phyloP scores from a whole-genome alignment of 768 basidiomycete genomes.

The Russula lepida region DNA sequence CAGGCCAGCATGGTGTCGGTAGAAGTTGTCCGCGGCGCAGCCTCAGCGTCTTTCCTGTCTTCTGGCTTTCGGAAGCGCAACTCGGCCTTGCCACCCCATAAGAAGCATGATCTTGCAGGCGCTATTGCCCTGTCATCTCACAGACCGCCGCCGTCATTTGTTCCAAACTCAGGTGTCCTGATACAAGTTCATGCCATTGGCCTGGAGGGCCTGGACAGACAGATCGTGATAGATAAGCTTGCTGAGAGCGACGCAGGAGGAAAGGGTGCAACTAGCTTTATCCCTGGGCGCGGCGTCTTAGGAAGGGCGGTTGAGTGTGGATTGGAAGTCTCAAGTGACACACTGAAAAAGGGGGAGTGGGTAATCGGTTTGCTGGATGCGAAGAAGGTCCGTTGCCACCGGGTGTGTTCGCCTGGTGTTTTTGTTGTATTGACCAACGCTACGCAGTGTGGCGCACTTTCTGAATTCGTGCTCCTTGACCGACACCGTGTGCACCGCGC shows the following conservation, averaged over 20 bases:
- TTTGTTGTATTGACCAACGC: conserved; percentile 18
- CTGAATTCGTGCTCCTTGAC: conserved; percentile 84
- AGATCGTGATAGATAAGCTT: conserved; percentile 46
- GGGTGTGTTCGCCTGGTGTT: not conserved
- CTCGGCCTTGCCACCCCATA: conserved; percentile 1
- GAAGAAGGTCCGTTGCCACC: conserved; percentile 49
- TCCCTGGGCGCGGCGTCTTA: conserved; percentile 83
- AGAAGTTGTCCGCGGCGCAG: conserved; percentile 56
- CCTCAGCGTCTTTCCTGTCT: conserved; percentile 7
- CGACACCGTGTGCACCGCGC: conserved; percentile 67
- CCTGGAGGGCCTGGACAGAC: conserved; percentile 64
- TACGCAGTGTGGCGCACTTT: conserved; percentile 67
- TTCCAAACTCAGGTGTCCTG: conserved; percentile 60
- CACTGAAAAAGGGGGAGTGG: conserved; percentile 73
- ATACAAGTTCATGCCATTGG: conserved; percentile 90
- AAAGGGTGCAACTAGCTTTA: conserved; percentile 43
- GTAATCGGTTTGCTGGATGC: conserved; percentile 75
- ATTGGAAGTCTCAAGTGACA: conserved; percentile 59
- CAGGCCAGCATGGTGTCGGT: conserved; percentile 87
- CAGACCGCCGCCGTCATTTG: conserved; percentile 58
- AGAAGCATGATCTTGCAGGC: conserved; percentile 21
- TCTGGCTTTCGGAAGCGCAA: conserved; percentile 9
- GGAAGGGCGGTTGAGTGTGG: conserved; percentile 79
- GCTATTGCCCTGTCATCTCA: conserved; percentile 28
- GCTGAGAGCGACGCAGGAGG: conserved; percentile 22